Evolutionary conservation across 495 filamentous ascomycete species (phyloP).

Genomic region (Neurospora cerealis): DNA sequence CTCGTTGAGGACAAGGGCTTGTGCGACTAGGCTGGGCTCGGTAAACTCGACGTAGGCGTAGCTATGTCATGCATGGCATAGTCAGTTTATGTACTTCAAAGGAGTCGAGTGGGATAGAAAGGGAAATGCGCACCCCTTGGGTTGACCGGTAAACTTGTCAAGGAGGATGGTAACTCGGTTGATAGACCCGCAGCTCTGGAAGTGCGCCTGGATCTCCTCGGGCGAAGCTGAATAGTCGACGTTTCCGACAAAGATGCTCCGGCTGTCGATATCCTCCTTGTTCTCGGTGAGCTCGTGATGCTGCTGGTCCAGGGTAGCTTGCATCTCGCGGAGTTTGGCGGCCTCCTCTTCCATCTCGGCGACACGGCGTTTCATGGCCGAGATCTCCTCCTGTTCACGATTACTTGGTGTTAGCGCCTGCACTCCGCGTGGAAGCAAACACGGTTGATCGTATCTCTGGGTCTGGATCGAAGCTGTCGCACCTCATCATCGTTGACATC

Average conservation of each 20-base stretch:
- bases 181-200: conserved; percentile 95
- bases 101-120: not conserved
- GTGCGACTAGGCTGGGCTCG: conserved; percentile 84
- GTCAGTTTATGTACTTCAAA: not conserved
- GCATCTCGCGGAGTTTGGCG: conserved; percentile 94
- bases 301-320: conserved; percentile 77
- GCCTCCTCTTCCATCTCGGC: conserved; percentile 99
- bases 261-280: conserved; percentile 90
- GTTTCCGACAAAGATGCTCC: conserved; percentile 97
- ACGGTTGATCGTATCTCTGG: not conserved
- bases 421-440: not conserved
- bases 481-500: conserved; percentile 40
- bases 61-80: conserved; percentile 34
- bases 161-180: conserved; percentile 96
- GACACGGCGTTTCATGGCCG: conserved; percentile 94
- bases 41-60: conserved; percentile 99
- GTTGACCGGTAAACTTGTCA: conserved; percentile 96
- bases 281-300: conserved; percentile 75
- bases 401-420: conserved; percentile 7
- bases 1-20: conserved; percentile 92
- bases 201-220: conserved; percentile 98
- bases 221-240: conserved; percentile 97
- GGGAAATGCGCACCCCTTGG: conserved; percentile 67
- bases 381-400: conserved; percentile 63
- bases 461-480: conserved; percentile 4